phyloP scores from a whole-genome alignment of 495 filamentous ascomycete species.

The Aspergillus sclerotioniger region DNA sequence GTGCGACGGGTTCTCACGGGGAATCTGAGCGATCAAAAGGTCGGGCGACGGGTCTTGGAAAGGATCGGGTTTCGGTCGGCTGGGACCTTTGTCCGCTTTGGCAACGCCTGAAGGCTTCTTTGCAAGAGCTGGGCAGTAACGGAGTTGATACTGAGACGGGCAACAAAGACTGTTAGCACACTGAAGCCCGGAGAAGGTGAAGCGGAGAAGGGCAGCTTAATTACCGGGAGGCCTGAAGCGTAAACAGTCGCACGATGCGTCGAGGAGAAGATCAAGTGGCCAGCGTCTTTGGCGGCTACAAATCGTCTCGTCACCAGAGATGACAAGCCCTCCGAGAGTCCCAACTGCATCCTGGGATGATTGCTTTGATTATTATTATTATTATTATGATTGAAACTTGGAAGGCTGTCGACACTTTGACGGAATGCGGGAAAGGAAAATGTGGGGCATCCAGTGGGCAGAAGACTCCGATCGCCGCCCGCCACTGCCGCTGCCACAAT shows the following conservation, averaged over 20 bases:
- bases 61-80: constrained; percentile 59
- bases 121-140: constrained; percentile 72
- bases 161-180: constrained; percentile 5
- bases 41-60: constrained; percentile 65
- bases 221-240: constrained; percentile 54
- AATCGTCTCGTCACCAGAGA: constrained; percentile 56
- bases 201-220: constrained; percentile 6
- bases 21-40: constrained; percentile 60
- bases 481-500: no score
- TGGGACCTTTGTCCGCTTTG: constrained; percentile 33
- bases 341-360: constrained; percentile 35
- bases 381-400: no score
- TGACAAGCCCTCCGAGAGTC: constrained; percentile 46
- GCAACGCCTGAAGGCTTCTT: constrained; percentile 61
- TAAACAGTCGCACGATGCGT: constrained; percentile 57
- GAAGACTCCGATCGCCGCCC: no score
- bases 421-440: no score
- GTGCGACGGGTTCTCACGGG: constrained; percentile 52
- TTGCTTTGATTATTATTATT: background rate
- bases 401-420: no score
- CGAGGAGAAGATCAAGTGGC: constrained; percentile 57
- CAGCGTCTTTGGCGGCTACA: constrained; percentile 47
- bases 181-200: background rate
- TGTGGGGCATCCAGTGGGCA: no score
- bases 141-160: constrained; percentile 65